phyloP scores from a whole-genome alignment of 495 filamentous ascomycete species.

The Penicillium dipodomyicola region DNA sequence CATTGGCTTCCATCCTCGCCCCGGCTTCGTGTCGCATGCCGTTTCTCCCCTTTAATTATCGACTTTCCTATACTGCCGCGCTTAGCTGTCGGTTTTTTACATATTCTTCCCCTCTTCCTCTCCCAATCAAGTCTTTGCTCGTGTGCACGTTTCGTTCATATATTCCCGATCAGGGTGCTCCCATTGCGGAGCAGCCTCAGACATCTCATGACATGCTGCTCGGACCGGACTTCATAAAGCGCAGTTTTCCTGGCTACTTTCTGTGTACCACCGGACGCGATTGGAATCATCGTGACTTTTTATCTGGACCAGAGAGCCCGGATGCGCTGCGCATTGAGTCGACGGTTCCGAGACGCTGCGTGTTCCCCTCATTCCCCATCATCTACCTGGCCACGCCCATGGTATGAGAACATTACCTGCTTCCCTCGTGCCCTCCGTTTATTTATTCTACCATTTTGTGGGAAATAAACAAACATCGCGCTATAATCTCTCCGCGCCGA shows the following conservation, averaged over 20 bases:
- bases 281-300: constrained; percentile 26
- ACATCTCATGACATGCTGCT: constrained; percentile 24
- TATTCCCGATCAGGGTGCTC: constrained; percentile 16
- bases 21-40: constrained; percentile 18
- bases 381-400: constrained; percentile 5
- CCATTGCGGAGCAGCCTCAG: constrained; percentile 27
- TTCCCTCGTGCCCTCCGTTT: constrained; percentile 13
- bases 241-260: constrained; percentile 7
- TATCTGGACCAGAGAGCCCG: constrained; percentile 15
- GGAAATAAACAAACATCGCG: background rate
- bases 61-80: constrained; percentile 25
- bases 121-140: constrained; percentile 19
- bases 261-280: constrained; percentile 22
- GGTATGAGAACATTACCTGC: constrained; percentile 18
- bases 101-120: constrained; percentile 2
- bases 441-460: constrained; percentile 8
- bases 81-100: constrained; percentile 16
- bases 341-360: constrained; percentile 5
- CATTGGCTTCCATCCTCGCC: constrained; percentile 19
- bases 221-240: constrained; percentile 17
- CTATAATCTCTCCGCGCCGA: background rate
- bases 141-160: constrained; percentile 16
- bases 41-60: constrained; percentile 18
- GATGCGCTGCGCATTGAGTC: constrained; percentile 12
- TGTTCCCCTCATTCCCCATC: constrained; percentile 6